Conservation (phyloP, 148 eudicot species). For the Diospyros kaki region DNA sequence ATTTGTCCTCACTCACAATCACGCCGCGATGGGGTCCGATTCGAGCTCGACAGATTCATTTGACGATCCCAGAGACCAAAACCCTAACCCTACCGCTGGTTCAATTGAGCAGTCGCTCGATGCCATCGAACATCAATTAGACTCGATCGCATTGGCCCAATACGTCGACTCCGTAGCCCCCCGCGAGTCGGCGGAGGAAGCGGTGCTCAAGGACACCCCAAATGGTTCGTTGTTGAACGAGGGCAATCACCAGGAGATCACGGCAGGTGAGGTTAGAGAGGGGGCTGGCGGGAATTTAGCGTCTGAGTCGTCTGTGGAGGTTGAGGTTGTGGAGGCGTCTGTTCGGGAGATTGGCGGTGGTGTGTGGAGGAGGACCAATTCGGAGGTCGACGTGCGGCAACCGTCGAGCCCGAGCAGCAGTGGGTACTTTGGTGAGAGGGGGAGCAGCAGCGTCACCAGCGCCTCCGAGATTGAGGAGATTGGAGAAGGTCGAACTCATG, state of each 20-base stretch:
- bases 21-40: constrained; percentile 42
- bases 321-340: constrained; percentile 11
- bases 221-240: constrained; percentile 21
- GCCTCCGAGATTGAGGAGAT: constrained; percentile 46
- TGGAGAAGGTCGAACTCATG: constrained; percentile 34
- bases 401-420: constrained; percentile 70
- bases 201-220: constrained; percentile 7
- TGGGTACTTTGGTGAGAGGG: constrained; percentile 87
- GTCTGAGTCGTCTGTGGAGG: neutral
- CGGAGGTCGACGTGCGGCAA: constrained; percentile 43
- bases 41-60: constrained; percentile 31
- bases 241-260: constrained; percentile 10
- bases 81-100: constrained; percentile 30
- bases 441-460: constrained; percentile 36
- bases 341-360: constrained; percentile 16
- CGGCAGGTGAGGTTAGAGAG: constrained; percentile 5
- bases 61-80: constrained; percentile 30
- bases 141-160: constrained; percentile 35
- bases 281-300: neutral
- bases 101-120: constrained; percentile 42
- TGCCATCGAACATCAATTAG: constrained; percentile 51
- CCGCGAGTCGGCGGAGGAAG: neutral
- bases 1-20: constrained; percentile 9
- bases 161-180: neutral
- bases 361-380: constrained; percentile 37